Conservation (phyloP, 129 eudicot species). For the Helianthus tuberosus region DNA sequence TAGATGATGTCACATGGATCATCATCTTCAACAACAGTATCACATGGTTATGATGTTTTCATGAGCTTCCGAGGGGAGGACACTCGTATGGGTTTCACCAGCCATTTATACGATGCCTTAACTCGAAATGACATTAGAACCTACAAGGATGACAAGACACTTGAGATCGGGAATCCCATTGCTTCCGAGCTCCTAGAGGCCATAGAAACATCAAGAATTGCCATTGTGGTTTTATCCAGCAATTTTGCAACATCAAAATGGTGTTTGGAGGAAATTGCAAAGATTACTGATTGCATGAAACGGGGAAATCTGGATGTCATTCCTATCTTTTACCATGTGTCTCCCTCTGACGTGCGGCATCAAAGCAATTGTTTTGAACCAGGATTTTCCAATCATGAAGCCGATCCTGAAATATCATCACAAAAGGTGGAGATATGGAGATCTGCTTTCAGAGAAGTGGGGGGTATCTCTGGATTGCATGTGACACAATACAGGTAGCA, state of each 20-base stretch:
- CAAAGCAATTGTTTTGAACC: neutral
- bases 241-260: slow-evolving; percentile 7
- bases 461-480: neutral
- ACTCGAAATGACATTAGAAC: neutral
- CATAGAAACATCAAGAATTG: slow-evolving; percentile 4
- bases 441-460: neutral
- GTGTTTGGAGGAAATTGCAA: slow-evolving; percentile 14
- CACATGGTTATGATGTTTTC: slow-evolving; percentile 2
- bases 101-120: slow-evolving; percentile 14
- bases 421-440: neutral
- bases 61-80: neutral
- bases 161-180: slow-evolving; percentile 1
- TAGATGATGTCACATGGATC: neutral
- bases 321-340: neutral
- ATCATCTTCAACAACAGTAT: neutral
- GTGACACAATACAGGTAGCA: slow-evolving; percentile 1
- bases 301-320: neutral
- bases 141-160: slow-evolving; percentile 1
- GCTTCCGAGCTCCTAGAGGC: neutral
- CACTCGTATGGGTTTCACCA: neutral
- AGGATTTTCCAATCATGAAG: slow-evolving; percentile 10
- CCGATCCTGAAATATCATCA: neutral
- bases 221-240: neutral
- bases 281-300: neutral
- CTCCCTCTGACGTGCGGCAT: slow-evolving; percentile 6